Percentiles rank a stretch among this genome's conserved stretches.
Evolutionary conservation across 2,329 filamentous ascomycete species (phyloP).

Genomic region (Paecilomyces formosus): DNA sequence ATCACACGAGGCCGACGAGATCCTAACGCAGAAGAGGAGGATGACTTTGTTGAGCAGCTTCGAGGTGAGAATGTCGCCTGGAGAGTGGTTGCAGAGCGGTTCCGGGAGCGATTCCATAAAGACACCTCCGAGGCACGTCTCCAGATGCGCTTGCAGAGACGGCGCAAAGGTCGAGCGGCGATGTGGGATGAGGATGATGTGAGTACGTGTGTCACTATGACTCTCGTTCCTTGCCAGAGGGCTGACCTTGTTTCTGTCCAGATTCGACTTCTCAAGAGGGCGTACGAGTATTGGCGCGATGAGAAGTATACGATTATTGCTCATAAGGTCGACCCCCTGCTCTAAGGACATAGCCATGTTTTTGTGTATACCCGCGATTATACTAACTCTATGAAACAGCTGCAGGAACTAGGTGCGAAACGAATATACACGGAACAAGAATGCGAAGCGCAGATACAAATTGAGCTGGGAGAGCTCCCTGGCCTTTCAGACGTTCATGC

Average conservation of each 20-base stretch:
- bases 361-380: not conserved
- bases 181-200: constrained; percentile 37
- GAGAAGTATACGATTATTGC: constrained; percentile 33
- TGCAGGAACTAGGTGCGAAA: constrained; percentile 26
- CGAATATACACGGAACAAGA: constrained; percentile 27
- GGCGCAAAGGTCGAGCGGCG: constrained; percentile 25
- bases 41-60: constrained; percentile 29
- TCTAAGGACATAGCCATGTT: not conserved
- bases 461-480: constrained; percentile 13
- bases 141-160: constrained; percentile 35
- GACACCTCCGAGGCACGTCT: constrained; percentile 31
- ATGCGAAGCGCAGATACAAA: constrained; percentile 26
- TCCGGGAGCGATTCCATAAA: constrained; percentile 28
- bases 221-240: not conserved
- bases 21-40: constrained; percentile 32
- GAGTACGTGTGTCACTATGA: constrained; percentile 29
- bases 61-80: constrained; percentile 30
- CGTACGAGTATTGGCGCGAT: constrained; percentile 28
- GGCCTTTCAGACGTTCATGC: constrained; percentile 11
- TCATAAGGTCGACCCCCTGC: constrained; percentile 24
- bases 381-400: constrained; percentile 15
- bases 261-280: constrained; percentile 28
- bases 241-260: constrained; percentile 8
- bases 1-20: constrained; percentile 27
- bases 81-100: constrained; percentile 30